Conservation (phyloP, 129 eudicot genomes). For the Rutidosis leptorrhynchoides region DNA sequence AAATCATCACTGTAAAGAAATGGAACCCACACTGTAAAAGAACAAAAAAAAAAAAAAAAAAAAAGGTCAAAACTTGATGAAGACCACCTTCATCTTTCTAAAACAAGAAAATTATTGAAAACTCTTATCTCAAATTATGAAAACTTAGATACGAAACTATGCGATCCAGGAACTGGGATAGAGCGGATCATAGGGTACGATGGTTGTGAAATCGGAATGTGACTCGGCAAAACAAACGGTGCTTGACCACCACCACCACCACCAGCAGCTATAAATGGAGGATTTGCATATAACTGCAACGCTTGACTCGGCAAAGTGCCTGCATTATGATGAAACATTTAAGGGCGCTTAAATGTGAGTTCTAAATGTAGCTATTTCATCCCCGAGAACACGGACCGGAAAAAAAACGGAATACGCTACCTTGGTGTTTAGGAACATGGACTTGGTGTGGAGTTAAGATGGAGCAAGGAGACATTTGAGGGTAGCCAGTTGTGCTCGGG, state of each 20-base stretch:
- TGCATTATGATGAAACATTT: slow-evolving; percentile 25
- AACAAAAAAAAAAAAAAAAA: neutral
- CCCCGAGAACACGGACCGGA: neutral
- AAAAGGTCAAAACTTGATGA: slow-evolving; percentile 32
- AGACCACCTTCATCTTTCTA: slow-evolving; percentile 19
- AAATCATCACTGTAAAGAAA: neutral
- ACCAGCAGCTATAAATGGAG: slow-evolving; percentile 46
- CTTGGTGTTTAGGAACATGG: slow-evolving; percentile 76
- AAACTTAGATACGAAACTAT: slow-evolving; percentile 55
- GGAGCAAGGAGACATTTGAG: slow-evolving; percentile 58
- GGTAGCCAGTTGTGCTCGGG: slow-evolving; percentile 48
- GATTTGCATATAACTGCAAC: slow-evolving; percentile 44
- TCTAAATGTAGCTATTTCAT: neutral
- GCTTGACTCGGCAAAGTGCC: slow-evolving; percentile 56
- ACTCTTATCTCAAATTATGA: slow-evolving; percentile 28
- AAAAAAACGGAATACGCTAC: slow-evolving; percentile 26
- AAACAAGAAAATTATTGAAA: neutral
- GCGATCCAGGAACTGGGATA: slow-evolving; percentile 45
- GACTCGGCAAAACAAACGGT: slow-evolving; percentile 48
- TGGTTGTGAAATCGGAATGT: slow-evolving; percentile 61
- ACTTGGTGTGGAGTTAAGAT: slow-evolving; percentile 51
- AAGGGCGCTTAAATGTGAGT: neutral
- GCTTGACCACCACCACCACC: slow-evolving; percentile 53
- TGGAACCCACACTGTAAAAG: slow-evolving; percentile 10
- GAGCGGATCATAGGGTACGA: slow-evolving; percentile 56